Percentiles rank a stretch among this genome's conserved stretches.
Conservation (phyloP, 345 rosid genomes). For the Turritis glabra region DNA sequence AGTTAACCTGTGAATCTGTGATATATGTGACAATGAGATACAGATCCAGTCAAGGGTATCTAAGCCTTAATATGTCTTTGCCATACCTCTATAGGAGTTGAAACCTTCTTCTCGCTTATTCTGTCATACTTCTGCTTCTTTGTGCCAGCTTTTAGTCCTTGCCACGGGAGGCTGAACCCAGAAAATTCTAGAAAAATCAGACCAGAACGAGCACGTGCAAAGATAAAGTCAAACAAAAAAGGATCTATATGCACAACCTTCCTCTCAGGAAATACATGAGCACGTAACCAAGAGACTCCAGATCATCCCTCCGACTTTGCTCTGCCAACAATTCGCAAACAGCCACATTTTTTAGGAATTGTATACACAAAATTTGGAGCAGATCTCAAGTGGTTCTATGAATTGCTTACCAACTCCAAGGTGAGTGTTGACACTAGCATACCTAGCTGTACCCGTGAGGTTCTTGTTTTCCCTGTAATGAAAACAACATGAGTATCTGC, state of each 20-base stretch:
- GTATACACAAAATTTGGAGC: slow-evolving; percentile 5
- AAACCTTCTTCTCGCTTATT: slow-evolving; percentile 85
- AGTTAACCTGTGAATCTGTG: slow-evolving; percentile 14
- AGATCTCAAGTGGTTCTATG: slow-evolving; percentile 7
- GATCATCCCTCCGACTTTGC: slow-evolving; percentile 93
- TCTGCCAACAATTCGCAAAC: slow-evolving; percentile 45
- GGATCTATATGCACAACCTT: slow-evolving; percentile 51
- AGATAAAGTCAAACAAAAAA: neutral
- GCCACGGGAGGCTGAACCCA: slow-evolving; percentile 83
- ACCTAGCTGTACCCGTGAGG: slow-evolving; percentile 90
- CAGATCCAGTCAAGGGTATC: slow-evolving; percentile 14
- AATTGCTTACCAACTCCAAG: slow-evolving; percentile 69
- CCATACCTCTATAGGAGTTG: slow-evolving; percentile 90
- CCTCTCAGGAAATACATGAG: slow-evolving; percentile 88
- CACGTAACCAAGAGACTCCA: slow-evolving; percentile 88
- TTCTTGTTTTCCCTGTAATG: slow-evolving; percentile 74
- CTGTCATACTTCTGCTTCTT: slow-evolving; percentile 89
- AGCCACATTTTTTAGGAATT: neutral
- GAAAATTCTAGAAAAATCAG: slow-evolving; percentile 28
- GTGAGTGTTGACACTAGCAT: slow-evolving; percentile 90
- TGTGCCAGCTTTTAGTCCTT: slow-evolving; percentile 86
- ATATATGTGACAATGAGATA: slow-evolving; percentile 4
- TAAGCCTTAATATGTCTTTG: neutral
- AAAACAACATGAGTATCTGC: neutral
- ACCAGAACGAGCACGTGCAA: slow-evolving; percentile 5